Conservation (phyloP, 495 filamentous ascomycete species). For the Penicillium malachiteum region DNA sequence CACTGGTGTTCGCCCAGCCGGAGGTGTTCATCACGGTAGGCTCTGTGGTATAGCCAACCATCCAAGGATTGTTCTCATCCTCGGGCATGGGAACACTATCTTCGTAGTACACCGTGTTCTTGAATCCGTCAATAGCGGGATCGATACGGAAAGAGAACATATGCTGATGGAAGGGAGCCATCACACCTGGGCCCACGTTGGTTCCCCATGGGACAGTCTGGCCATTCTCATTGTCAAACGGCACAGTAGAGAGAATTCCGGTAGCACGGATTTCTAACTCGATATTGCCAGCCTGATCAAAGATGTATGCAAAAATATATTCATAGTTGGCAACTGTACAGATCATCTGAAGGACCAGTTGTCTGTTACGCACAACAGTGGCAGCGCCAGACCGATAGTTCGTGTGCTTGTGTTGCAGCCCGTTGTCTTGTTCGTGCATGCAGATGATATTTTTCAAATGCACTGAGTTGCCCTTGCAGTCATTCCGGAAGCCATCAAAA, state of each 20-base stretch:
- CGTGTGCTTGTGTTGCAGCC: constrained; percentile 65
- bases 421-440: constrained; percentile 68
- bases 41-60: constrained; percentile 70
- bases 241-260: constrained; percentile 80
- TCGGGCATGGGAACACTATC: constrained; percentile 73
- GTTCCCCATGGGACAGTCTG: constrained; percentile 76
- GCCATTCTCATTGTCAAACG: constrained; percentile 59
- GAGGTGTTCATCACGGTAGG: constrained; percentile 61
- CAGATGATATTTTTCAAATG: constrained; percentile 59
- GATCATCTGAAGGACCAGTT: constrained; percentile 70
- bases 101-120: constrained; percentile 68
- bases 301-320: constrained; percentile 80
- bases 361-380: constrained; percentile 58
- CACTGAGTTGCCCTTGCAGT: constrained; percentile 54
- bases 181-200: constrained; percentile 79
- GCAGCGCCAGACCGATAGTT: constrained; percentile 63
- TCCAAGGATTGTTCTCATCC: constrained; percentile 73
- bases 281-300: constrained; percentile 82
- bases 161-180: constrained; percentile 81
- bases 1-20: constrained; percentile 62
- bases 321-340: constrained; percentile 82
- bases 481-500: constrained; percentile 57
- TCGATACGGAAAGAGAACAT: constrained; percentile 88
- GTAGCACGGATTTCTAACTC: constrained; percentile 82
- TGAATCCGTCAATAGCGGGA: constrained; percentile 73